Evolutionary conservation across 164 flowering plant species (phyloP).

Genomic region (Liquidambar formosana): DNA sequence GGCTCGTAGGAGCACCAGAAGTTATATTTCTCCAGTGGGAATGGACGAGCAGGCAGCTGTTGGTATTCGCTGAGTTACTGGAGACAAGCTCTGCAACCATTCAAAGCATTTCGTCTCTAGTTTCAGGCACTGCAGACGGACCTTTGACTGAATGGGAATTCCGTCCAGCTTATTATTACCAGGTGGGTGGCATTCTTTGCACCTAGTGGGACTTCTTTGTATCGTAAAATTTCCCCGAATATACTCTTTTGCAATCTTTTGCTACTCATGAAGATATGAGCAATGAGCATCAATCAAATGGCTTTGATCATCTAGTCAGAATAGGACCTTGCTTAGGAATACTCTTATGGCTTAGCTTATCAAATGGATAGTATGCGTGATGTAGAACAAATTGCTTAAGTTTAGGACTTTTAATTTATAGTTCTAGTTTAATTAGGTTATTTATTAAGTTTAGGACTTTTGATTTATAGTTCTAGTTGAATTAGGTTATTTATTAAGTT

Average conservation of each 20-base stretch:
- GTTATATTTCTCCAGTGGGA: conserved; percentile 88
- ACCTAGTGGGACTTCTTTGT: no score
- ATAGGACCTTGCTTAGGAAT: background rate
- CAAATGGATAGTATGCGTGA: background rate
- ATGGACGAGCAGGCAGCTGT: conserved; percentile 93
- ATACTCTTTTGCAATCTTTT: no score
- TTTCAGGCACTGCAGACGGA: conserved; percentile 37
- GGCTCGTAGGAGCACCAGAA: conserved; percentile 68
- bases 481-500: no score
- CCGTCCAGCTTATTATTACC: conserved; percentile 81
- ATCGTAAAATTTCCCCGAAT: no score
- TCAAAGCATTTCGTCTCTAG: conserved; percentile 39
- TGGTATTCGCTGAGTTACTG: conserved; percentile 88
- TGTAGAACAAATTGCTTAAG: no score
- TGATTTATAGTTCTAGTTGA: no score
- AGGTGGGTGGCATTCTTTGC: conserved; percentile 37
- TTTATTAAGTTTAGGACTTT: no score
- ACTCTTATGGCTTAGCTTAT: background rate
- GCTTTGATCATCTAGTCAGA: background rate
- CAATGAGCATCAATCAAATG: no score
- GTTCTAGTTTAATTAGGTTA: no score
- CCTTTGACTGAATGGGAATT: conserved; percentile 79
- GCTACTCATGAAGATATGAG: no score
- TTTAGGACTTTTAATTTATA: no score
- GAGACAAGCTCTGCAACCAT: conserved; percentile 68